Conservation (phyloP, 148 eudicot genomes). For the Fagopyrum esculentum region DNA sequence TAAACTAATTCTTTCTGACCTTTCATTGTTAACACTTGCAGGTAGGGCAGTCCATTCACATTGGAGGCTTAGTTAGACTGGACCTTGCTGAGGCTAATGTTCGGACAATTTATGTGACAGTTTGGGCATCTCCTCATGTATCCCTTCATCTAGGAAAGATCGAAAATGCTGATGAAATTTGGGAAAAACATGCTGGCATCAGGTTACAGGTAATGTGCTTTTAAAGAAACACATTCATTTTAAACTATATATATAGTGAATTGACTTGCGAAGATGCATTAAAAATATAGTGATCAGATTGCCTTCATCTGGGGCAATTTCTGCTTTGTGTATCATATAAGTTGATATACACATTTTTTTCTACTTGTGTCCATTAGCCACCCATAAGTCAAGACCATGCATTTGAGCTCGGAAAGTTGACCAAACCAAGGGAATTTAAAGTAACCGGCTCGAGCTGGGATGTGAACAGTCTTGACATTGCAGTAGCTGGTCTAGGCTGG, state of each 20-base stretch:
- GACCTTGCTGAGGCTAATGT: slow-evolving; percentile 75
- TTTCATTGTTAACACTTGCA: slow-evolving; percentile 29
- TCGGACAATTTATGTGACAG: slow-evolving; percentile 71
- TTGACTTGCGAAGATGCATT: background rate
- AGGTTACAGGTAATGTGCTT: slow-evolving; percentile 68
- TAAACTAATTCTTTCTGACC: background rate
- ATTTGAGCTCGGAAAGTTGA: slow-evolving; percentile 67
- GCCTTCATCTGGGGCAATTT: background rate
- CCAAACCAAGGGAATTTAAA: slow-evolving; percentile 40
- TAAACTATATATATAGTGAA: background rate
- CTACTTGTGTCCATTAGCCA: slow-evolving; percentile 44
- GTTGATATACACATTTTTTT: background rate
- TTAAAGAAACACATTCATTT: background rate
- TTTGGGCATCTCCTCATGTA: slow-evolving; percentile 74
- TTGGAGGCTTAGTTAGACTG: slow-evolving; percentile 79
- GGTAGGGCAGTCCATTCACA: slow-evolving; percentile 77
- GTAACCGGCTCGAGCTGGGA: slow-evolving; percentile 91
- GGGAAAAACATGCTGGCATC: slow-evolving; percentile 76
- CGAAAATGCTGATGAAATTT: slow-evolving; percentile 85
- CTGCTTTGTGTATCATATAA: background rate
- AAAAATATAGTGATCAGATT: background rate
- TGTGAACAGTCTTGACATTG: slow-evolving; percentile 62
- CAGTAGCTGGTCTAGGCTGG: slow-evolving; percentile 89
- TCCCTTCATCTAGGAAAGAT: slow-evolving; percentile 87
- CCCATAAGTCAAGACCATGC: slow-evolving; percentile 60